Percentiles rank a stretch among this genome's conserved stretches.
Conservation (phyloP, 495 filamentous ascomycete genomes). For the Cudoniella acicularis region DNA sequence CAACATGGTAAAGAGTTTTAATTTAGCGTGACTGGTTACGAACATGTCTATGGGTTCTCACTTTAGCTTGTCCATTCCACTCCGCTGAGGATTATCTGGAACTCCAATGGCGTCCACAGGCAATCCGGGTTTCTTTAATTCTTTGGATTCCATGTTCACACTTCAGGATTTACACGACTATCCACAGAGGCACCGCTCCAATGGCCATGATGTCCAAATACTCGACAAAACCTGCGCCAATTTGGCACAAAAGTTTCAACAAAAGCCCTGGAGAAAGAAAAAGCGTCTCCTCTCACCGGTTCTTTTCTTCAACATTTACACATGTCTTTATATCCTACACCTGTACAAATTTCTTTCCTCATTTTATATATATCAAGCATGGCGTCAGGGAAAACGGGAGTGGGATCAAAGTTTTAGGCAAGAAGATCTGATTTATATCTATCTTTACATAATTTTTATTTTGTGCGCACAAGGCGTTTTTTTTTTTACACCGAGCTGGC, state of each 20-base stretch:
- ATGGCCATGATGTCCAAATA: too few relatives aligned
- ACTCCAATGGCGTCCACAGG: constrained; percentile 19
- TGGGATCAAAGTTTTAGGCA: background rate
- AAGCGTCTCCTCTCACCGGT: background rate
- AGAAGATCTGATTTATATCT: constrained; percentile 9
- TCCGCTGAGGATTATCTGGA: constrained; percentile 8
- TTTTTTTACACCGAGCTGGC: constrained; percentile 12
- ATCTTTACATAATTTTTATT: constrained; percentile 8
- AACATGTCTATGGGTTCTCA: background rate
- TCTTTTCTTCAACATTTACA: background rate
- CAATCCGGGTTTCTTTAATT: constrained; percentile 10
- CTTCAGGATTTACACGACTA: too few relatives aligned
- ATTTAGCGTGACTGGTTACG: constrained; percentile 7
- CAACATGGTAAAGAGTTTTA: constrained; percentile 1
- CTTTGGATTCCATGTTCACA: too few relatives aligned
- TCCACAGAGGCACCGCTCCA: too few relatives aligned
- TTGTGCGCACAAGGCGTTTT: background rate
- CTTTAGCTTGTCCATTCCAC: constrained; percentile 6
- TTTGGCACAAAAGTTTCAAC: background rate
- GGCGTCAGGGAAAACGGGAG: background rate
- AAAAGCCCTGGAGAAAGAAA: background rate
- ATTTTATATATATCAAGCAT: background rate
- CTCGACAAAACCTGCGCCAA: background rate
- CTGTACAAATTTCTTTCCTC: constrained; percentile 9
- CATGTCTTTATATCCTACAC: constrained; percentile 10